Base-by-base conservation (phyloP, 805 yeast species). In the Sugiyamaella qingdaonensis region DNA sequence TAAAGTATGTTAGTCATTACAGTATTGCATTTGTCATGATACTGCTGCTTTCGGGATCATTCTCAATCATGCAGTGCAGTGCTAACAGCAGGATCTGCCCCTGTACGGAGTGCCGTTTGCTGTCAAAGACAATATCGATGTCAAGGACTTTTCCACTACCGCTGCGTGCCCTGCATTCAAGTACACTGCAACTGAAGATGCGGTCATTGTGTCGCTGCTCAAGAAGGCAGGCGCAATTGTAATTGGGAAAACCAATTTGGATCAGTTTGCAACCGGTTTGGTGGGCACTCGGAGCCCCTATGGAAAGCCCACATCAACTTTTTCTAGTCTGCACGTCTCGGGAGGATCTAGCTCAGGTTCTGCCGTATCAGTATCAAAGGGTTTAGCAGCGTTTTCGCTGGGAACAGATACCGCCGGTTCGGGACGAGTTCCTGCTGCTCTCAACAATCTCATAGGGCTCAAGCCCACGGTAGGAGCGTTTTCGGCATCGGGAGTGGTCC, bases 341-440 rank as follows among this genome's bases (percentile, higher is more conserved):
- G 99, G 99, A 49, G 99, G 99, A 31, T 89, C 97, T 1, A 85
- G 95, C 35, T 90, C 97, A 0, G 99, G 99, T 10, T 88, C 96
- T 14, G 95, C 96, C 4, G 82, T 85, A n/a, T 91, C 84, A 18
- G 97, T 90, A 18, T 92, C 90, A 18, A 78, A 90, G 61, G 98
- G 98, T 55, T 75, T 84, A 46, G 97, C 88, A 14, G 97, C 98
- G 34, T 64, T 92, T 46, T 78, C 97, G 1, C 75, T 92, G 61
- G 97, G 97, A 35, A 94, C 98, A 2, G 99, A 92, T 67, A 92
- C 99, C 35, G 99, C 99, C 9, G 99, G 99, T 18, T 88, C 96
- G 3, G 97, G 97, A 41, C 81, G 99, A 65, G 99, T 92, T 32
- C 99, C 99, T 29, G 98, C 98, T 19, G 92, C 90, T 32, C 76